Evolutionary conservation across 192 early-diverging fungal genomes (phyloP).

Genomic region (Coemansia sp.): DNA sequence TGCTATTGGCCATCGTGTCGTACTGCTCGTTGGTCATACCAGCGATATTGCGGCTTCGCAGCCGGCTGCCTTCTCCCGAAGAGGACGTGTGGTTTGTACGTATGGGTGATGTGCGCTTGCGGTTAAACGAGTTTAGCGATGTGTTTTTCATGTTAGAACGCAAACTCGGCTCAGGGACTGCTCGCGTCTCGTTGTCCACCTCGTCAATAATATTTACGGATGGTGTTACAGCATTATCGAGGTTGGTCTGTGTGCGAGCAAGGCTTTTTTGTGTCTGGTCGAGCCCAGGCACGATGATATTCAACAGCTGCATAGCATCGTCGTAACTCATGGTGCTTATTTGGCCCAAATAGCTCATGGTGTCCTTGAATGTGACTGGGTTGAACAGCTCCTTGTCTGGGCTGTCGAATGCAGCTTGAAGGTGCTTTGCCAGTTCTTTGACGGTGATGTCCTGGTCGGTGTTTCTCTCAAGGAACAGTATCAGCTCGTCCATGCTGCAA

Average conservation of each 20-base stretch:
- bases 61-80: conserved; percentile 25
- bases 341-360: conserved; percentile 2
- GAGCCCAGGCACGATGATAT: conserved; percentile 8
- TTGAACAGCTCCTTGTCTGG: background rate
- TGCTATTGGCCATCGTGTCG: conserved; percentile 26
- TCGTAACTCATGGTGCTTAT: background rate
- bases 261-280: no score
- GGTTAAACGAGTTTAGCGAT: conserved; percentile 18
- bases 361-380: background rate
- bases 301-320: conserved; percentile 10
- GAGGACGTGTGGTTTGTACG: conserved; percentile 14
- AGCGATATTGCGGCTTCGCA: conserved; percentile 24
- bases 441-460: background rate
- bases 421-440: background rate
- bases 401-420: background rate
- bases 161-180: background rate
- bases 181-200: conserved; percentile 1
- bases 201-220: conserved; percentile 16
- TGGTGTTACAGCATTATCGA: no score
- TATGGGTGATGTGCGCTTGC: conserved; percentile 14
- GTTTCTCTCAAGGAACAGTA: background rate
- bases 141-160: background rate
- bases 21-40: conserved; percentile 32
- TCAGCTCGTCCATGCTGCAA: conserved; percentile 4
- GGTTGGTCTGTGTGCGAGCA: no score